Evolutionary conservation across 2,329 filamentous ascomycete genomes (phyloP).

Genomic region (Hymenoscyphus occultus): DNA sequence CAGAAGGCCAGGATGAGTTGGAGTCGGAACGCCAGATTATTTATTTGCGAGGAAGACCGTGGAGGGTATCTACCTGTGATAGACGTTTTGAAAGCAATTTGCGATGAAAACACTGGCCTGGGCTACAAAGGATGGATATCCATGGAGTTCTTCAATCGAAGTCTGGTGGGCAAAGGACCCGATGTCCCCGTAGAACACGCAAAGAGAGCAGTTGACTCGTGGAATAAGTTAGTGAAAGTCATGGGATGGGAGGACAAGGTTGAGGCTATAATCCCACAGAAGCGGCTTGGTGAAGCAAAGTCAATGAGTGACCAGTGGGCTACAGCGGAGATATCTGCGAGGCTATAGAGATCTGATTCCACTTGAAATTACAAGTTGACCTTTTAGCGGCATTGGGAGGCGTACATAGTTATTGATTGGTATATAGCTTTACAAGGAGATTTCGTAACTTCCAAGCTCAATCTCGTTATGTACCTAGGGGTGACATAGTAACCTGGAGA

Average conservation of each 20-base stretch:
- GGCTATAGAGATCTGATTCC: not conserved
- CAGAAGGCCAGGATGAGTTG: constrained; percentile 71
- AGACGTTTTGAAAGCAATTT: constrained; percentile 50
- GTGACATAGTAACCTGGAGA: not conserved
- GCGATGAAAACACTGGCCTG: constrained; percentile 47
- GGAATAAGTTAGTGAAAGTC: constrained; percentile 39
- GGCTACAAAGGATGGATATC: constrained; percentile 58
- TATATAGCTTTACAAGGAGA: not conserved
- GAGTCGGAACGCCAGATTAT: constrained; percentile 71
- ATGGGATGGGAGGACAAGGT: constrained; percentile 15
- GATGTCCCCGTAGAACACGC: constrained; percentile 52
- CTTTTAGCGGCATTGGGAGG: constrained; percentile 7
- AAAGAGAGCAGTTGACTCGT: constrained; percentile 47
- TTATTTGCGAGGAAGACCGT: constrained; percentile 45
- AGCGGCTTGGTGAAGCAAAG: not conserved
- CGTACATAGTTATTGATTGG: not conserved
- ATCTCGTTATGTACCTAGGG: not conserved
- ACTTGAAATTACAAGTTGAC: not conserved
- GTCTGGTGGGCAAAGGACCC: constrained; percentile 44
- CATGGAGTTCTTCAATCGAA: constrained; percentile 57
- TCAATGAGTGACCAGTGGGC: not conserved
- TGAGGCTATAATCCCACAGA: constrained; percentile 5
- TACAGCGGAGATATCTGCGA: constrained; percentile 2
- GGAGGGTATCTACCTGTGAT: constrained; percentile 59
- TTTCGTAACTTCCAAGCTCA: not conserved